Percentiles rank a stretch among this genome's conserved stretches.
These are phyloP conservation scores for Brassica cretica DNA, from an alignment of 345 rosid genomes.

Conservation along the genomic window DNA sequence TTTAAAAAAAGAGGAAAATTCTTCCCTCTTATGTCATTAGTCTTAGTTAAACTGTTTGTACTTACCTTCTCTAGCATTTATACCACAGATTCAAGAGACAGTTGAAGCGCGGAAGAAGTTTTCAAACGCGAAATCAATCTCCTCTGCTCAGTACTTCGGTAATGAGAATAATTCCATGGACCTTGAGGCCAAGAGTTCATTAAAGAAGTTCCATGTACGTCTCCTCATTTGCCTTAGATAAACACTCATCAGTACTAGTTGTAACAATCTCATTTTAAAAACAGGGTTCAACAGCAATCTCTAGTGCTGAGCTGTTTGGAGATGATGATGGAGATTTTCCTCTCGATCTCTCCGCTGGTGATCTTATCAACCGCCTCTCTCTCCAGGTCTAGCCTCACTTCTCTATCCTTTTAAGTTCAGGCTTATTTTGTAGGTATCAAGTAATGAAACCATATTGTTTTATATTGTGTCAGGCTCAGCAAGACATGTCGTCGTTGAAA, in stretches of 20 bases:
- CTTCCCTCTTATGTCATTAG: not conserved
- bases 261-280: not conserved
- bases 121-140: constrained; percentile 92
- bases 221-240: not conserved
- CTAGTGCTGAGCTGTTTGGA: constrained; percentile 96
- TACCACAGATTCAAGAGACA: not conserved
- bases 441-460: not conserved
- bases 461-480: constrained; percentile 64
- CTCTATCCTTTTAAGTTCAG: not conserved
- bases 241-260: not conserved
- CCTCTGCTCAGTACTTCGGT: constrained; percentile 88
- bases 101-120: constrained; percentile 75
- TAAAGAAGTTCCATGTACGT: constrained; percentile 89
- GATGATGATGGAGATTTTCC: constrained; percentile 43
- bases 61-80: not conserved
- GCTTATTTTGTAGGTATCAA: not conserved
- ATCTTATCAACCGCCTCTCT: constrained; percentile 81
- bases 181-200: constrained; percentile 63
- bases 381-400: constrained; percentile 63
- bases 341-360: constrained; percentile 77
- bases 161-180: constrained; percentile 58
- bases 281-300: constrained; percentile 87
- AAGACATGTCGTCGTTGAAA: constrained; percentile 87
- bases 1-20: too few species aligned
- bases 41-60: not conserved